Evolutionary conservation across 805 yeast genomes (phyloP).

Genomic region (Wickerhamiella alocasiicola): DNA sequence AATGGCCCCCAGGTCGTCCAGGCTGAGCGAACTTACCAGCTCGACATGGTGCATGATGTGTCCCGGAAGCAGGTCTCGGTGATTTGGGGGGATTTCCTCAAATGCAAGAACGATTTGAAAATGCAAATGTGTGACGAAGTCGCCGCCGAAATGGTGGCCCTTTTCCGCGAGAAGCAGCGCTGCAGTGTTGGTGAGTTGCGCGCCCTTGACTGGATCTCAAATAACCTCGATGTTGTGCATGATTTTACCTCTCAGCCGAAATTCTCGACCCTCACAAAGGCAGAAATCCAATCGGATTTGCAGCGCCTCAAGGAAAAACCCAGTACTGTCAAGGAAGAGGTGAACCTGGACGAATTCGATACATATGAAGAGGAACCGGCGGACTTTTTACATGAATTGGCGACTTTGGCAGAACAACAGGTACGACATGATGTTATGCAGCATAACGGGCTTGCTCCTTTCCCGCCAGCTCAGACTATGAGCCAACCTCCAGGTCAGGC

Average conservation of each 20-base stretch:
- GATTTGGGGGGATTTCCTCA: conserved; percentile 25
- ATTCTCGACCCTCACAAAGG: conserved; percentile 17
- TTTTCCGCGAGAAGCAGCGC: conserved; percentile 21
- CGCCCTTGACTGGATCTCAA: conserved; percentile 20
- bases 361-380: conserved; percentile 4
- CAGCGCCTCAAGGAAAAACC: conserved; percentile 11
- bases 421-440: conserved; percentile 2
- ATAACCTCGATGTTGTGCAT: conserved; percentile 22
- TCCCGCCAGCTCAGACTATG: no score
- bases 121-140: conserved; percentile 18
- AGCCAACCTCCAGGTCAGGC: no score
- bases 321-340: conserved; percentile 6
- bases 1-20: conserved; percentile 1
- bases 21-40: conserved; percentile 17
- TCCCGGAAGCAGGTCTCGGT: conserved; percentile 20
- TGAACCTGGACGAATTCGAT: conserved; percentile 8
- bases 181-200: conserved; percentile 14
- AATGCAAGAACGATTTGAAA: conserved; percentile 21
- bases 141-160: conserved; percentile 18
- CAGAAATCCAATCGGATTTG: conserved; percentile 18
- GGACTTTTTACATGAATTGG: conserved; percentile 9
- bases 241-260: conserved; percentile 16
- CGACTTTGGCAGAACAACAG: conserved; percentile 11
- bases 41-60: conserved; percentile 15
- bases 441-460: no score